Evolutionary conservation across 2,329 filamentous ascomycete species (phyloP).

Genomic region (Ustulina deusta): DNA sequence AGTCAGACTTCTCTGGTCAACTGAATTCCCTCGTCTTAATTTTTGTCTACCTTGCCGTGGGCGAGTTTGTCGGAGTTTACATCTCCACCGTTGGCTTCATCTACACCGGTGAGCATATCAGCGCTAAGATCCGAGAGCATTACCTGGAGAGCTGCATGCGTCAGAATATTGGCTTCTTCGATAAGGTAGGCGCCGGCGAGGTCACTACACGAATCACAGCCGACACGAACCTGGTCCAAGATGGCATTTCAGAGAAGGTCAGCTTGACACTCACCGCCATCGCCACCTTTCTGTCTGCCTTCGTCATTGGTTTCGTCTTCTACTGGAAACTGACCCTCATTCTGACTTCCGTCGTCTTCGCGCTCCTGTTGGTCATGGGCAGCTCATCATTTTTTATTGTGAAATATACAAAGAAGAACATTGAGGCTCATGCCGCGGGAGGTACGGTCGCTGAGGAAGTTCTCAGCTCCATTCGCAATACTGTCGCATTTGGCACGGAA

Average conservation of each 20-base stretch:
- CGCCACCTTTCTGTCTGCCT: slow-evolving; percentile 87
- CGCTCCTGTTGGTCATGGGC: slow-evolving; percentile 83
- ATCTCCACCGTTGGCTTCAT: slow-evolving; percentile 90
- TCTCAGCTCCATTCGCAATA: slow-evolving; percentile 91
- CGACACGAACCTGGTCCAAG: slow-evolving; percentile 93
- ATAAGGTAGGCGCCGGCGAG: slow-evolving; percentile 91
- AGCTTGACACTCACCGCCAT: slow-evolving; percentile 80
- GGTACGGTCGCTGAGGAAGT: slow-evolving; percentile 95
- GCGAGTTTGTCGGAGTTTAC: slow-evolving; percentile 82
- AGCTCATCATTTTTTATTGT: slow-evolving; percentile 79
- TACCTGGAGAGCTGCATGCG: slow-evolving; percentile 87
- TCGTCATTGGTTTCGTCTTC: slow-evolving; percentile 89
- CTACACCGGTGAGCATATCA: slow-evolving; percentile 84
- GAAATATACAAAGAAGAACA: slow-evolving; percentile 81
- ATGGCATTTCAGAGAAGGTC: slow-evolving; percentile 92
- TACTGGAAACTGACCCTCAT: slow-evolving; percentile 96
- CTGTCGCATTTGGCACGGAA: slow-evolving; percentile 92
- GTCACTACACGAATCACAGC: slow-evolving; percentile 94
- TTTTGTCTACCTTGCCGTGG: slow-evolving; percentile 87
- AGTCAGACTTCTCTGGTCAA: slow-evolving; percentile 68
- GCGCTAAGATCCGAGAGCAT: slow-evolving; percentile 80
- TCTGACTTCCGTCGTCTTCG: slow-evolving; percentile 82
- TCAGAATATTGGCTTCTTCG: slow-evolving; percentile 93
- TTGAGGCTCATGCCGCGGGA: slow-evolving; percentile 84
- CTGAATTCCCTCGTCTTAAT: slow-evolving; percentile 78